These are phyloP conservation scores for Phyllosticta capitalensis DNA, from an alignment of 2,329 filamentous ascomycete species.

Conservation along the genomic window DNA sequence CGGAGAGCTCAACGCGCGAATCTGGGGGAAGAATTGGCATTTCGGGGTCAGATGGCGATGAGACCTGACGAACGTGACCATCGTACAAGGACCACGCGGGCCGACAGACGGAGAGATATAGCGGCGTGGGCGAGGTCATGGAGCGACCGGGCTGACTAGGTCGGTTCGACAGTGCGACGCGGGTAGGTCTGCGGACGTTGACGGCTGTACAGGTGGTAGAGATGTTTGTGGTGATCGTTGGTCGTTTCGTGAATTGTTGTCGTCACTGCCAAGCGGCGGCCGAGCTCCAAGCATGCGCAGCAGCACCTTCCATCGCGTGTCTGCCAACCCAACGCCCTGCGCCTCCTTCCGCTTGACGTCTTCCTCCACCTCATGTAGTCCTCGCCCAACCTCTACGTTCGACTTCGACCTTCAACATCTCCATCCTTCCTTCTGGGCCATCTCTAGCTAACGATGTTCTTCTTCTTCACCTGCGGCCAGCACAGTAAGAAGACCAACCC, in stretches of 20 bases:
- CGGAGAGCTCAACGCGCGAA: not conserved
- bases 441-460: slow-evolving; percentile 26
- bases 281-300: slow-evolving; percentile 3
- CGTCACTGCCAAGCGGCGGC: slow-evolving; percentile 10
- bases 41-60: not conserved
- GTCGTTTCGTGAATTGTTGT: no score
- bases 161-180: not conserved
- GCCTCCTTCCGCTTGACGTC: not conserved
- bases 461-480: slow-evolving; percentile 43
- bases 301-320: not conserved
- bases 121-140: not conserved
- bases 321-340: not conserved
- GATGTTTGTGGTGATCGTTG: not conserved
- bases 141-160: not conserved
- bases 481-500: slow-evolving; percentile 31
- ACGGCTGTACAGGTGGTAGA: not conserved
- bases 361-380: not conserved
- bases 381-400: not conserved
- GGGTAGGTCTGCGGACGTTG: not conserved
- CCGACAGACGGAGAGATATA: not conserved
- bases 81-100: not conserved
- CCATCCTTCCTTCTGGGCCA: not conserved
- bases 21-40: not conserved
- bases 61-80: not conserved
- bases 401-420: not conserved